These are phyloP conservation scores for Epichloe amarillans DNA, from an alignment of 2,329 filamentous ascomycete species.

Conservation along the genomic window DNA sequence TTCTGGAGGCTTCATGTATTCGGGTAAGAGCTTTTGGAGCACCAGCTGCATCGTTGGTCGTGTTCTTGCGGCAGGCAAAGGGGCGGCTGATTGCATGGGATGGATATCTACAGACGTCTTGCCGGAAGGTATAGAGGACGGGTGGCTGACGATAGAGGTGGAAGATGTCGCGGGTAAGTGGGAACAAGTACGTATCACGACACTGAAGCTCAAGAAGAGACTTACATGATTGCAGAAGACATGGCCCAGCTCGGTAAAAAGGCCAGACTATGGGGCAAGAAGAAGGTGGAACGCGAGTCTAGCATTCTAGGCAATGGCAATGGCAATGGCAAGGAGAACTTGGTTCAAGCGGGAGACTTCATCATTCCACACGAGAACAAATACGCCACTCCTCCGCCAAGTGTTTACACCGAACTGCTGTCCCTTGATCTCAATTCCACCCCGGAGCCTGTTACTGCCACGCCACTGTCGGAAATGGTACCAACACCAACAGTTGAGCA, in stretches of 20 bases:
- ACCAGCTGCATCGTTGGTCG: constrained; percentile 51
- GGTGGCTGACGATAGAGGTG: constrained; percentile 46
- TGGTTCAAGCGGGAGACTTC: constrained; percentile 47
- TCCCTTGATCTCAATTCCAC: constrained; percentile 35
- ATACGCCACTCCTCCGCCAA: constrained; percentile 34
- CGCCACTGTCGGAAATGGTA: constrained; percentile 29
- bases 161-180: constrained; percentile 37
- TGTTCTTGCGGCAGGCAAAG: constrained; percentile 48
- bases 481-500: constrained; percentile 24
- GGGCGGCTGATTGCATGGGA: constrained; percentile 52
- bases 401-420: constrained; percentile 34
- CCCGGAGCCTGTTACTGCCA: constrained; percentile 30
- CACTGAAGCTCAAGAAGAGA: not conserved
- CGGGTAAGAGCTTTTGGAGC: constrained; percentile 55
- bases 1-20: constrained; percentile 51
- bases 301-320: constrained; percentile 44
- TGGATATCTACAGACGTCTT: constrained; percentile 51
- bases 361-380: constrained; percentile 45
- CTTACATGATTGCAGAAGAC: constrained; percentile 25
- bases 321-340: constrained; percentile 34
- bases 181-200: not conserved
- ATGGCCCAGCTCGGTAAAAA: constrained; percentile 36
- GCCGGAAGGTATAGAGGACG: constrained; percentile 36
- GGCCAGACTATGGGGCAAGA: constrained; percentile 49
- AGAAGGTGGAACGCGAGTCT: constrained; percentile 44